Evolutionary conservation across 805 yeast species (phyloP), one percentile per base, ranked within the genome.

Genomic region (Nakazawaea wyomingensis): DNA sequence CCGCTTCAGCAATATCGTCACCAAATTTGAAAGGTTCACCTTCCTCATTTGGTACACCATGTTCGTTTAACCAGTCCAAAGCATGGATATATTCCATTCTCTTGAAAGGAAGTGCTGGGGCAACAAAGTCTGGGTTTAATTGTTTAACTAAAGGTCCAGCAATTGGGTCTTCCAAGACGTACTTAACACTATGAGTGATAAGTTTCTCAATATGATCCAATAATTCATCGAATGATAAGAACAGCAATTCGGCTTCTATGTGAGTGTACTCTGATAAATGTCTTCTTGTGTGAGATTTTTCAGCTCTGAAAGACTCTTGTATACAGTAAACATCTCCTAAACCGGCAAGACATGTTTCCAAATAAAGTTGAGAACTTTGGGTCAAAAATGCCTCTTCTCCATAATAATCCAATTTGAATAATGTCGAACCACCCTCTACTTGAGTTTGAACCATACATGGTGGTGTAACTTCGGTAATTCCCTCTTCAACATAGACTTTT

Each of bases 381-480:
- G 99, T 95, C 59, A 93, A 74, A 67, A 71, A 93, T 9, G 99
- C 98, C 63, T 90, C 93, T 71, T 93, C 95, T 43, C 96, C 98
- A 63, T 93, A 93, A 72, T 95, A 93, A 64, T 86, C 85, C 71
- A 93, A 72, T 57, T 82, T 80, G 74, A 93, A 93, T 60, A 93
- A 73, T 14, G 99, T 93, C 31, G 97, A 85, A 43, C 99, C 99
- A 63, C 99, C 99, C 71, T 93, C 99, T 47, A 93, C 99, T 72
- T 93, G 98, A 31, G 96, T 90, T 71, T 93, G 99, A 44, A 93
- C 99, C 98, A 93, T 93, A 69, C 98, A 90, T 59, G 99, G 99
- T 36, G 99, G 97, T 31, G 98, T 93, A 47, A 95, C 96, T 73
- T 93, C 99, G 26, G 79, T 68, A 41, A 90, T 59, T 27, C 78